A percentile compares a stretch with the other conserved stretches of the same genome.
These are phyloP conservation scores for Dissophora ornata DNA, from an alignment of 192 early-diverging fungal genomes.

Conservation along the genomic window DNA sequence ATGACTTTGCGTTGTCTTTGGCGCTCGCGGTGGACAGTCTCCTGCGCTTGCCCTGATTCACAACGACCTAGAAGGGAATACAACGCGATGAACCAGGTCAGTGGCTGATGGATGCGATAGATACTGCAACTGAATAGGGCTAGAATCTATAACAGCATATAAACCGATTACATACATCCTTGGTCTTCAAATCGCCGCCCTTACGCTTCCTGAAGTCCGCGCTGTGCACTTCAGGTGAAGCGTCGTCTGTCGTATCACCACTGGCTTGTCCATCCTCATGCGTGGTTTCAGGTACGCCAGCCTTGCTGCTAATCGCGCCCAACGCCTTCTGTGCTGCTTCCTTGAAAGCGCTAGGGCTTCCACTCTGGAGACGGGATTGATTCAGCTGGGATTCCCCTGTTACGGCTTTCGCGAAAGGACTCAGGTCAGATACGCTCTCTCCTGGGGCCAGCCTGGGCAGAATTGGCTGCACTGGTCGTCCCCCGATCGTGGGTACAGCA, in stretches of 20 bases:
- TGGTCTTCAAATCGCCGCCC: not conserved
- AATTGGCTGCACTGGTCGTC: conserved; percentile 14
- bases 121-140: not conserved
- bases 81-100: too few relatives aligned
- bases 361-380: conserved; percentile 4
- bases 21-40: conserved; percentile 5
- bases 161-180: conserved; percentile 48
- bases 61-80: not conserved
- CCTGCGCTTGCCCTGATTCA: conserved; percentile 18
- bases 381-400: not conserved
- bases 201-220: conserved; percentile 34
- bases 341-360: conserved; percentile 14
- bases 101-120: too few relatives aligned
- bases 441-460: conserved; percentile 3
- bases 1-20: not conserved
- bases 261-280: not conserved
- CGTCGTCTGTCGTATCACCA: conserved; percentile 32
- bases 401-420: not conserved
- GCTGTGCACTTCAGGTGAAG: conserved; percentile 13
- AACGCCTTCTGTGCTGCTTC: conserved; percentile 24
- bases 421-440: conserved; percentile 6
- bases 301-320: not conserved
- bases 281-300: not conserved
- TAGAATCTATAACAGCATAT: too few relatives aligned
- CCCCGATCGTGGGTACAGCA: conserved; percentile 1